A percentile compares a stretch with the other conserved stretches of the same genome.
Evolutionary conservation across 2,329 filamentous ascomycete species (phyloP).

Genomic region (Xylariaceae sp.): DNA sequence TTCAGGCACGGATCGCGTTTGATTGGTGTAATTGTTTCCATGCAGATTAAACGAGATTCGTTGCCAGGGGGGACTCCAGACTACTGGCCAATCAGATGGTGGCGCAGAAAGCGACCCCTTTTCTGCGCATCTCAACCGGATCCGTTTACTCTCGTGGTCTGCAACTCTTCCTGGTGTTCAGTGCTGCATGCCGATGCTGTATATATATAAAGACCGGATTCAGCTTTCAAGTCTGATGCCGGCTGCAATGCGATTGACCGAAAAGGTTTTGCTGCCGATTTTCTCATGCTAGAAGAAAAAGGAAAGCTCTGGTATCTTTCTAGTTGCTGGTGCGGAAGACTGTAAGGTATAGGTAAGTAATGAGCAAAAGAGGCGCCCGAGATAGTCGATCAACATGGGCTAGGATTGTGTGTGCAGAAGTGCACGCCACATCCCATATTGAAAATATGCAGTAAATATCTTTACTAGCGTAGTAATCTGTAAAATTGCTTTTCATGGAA

Average conservation of each 20-base stretch:
- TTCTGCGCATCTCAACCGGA: slow-evolving; percentile 22
- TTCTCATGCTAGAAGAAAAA: too few relatives aligned
- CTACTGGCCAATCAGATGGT: slow-evolving; percentile 10
- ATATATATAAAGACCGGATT: not conserved
- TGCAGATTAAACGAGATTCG: slow-evolving; percentile 15
- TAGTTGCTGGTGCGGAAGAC: too few relatives aligned
- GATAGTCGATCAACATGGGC: too few relatives aligned
- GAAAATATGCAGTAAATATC: too few relatives aligned
- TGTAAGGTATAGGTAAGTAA: too few relatives aligned
- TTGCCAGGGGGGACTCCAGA: slow-evolving; percentile 2
- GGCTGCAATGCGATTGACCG: not conserved
- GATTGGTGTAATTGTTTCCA: slow-evolving; percentile 8
- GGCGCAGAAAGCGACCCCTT: slow-evolving; percentile 19
- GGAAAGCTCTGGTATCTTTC: too few relatives aligned
- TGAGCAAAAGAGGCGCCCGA: too few relatives aligned
- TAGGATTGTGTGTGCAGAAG: too few relatives aligned
- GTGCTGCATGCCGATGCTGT: too few relatives aligned
- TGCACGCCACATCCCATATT: too few relatives aligned
- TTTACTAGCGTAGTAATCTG: slow-evolving; percentile 11
- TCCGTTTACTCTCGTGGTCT: not conserved
- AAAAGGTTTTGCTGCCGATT: too few relatives aligned
- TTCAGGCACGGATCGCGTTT: slow-evolving; percentile 16
- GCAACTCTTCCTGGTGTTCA: too few relatives aligned
- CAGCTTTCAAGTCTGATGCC: slow-evolving; percentile 1
- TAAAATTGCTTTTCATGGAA: slow-evolving; percentile 1